phyloP scores from a whole-genome alignment of 345 rosid genomes.

The Eucalyptus marginata region DNA sequence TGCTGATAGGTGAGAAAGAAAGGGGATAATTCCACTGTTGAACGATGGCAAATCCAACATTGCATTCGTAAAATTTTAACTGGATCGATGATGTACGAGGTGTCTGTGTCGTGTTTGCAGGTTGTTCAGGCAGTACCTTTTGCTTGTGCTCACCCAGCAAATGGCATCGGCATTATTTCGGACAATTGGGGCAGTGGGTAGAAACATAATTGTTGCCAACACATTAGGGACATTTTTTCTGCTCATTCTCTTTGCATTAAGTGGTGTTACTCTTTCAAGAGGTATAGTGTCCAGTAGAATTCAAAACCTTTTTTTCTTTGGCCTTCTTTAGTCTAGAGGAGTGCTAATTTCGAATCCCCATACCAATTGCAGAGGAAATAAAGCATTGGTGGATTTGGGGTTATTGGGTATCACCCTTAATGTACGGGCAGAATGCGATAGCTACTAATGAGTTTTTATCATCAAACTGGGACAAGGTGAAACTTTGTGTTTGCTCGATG shows the following conservation, averaged over 20 bases:
- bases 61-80: background rate
- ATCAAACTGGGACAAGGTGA: conserved; percentile 37
- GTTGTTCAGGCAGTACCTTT: conserved; percentile 19
- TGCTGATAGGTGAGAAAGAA: conserved; percentile 13
- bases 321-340: background rate
- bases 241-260: conserved; percentile 7
- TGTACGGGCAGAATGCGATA: conserved; percentile 52
- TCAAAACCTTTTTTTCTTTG: background rate
- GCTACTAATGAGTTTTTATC: conserved; percentile 39
- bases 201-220: conserved; percentile 27
- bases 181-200: conserved; percentile 20
- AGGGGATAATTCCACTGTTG: background rate
- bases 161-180: conserved; percentile 28
- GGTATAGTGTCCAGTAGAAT: background rate
- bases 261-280: conserved; percentile 36
- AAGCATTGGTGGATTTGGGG: conserved; percentile 62
- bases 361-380: conserved; percentile 18
- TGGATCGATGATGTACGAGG: background rate
- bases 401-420: conserved; percentile 48
- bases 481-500: background rate
- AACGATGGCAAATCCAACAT: background rate
- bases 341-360: background rate
- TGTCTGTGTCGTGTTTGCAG: conserved; percentile 4
- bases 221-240: conserved; percentile 24
- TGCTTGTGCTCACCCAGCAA: conserved; percentile 19